phyloP scores from a whole-genome alignment of 345 rosid genomes.

The Lepidium sativum region DNA sequence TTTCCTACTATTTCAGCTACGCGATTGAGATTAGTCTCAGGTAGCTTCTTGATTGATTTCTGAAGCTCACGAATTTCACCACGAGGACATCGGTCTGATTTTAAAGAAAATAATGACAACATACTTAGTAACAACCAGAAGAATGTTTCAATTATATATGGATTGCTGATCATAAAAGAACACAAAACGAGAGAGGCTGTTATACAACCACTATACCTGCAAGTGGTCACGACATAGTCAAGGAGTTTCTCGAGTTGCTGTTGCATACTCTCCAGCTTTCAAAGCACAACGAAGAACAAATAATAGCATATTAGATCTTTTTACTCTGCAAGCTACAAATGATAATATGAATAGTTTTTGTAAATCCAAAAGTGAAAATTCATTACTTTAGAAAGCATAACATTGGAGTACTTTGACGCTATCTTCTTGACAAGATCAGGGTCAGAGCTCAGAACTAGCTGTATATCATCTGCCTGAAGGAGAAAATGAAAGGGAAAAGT shows the following conservation, averaged over 20 bases:
- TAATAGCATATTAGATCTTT: background rate
- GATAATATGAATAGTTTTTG: background rate
- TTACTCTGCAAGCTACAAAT: background rate
- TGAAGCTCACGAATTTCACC: conserved; percentile 11
- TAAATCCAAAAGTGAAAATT: background rate
- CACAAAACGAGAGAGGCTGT: background rate
- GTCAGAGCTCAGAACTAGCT: conserved; percentile 5
- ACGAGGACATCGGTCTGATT: conserved; percentile 17
- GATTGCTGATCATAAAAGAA: background rate
- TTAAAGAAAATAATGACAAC: background rate
- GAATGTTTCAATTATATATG: background rate
- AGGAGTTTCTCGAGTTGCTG: conserved; percentile 14
- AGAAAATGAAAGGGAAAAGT: background rate
- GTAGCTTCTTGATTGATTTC: conserved; percentile 19
- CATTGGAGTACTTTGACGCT: background rate
- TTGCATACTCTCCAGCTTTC: conserved; percentile 22
- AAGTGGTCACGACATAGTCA: conserved; percentile 13
- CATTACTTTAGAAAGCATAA: conserved; percentile 5
- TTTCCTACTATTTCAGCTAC: background rate
- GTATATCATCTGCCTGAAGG: conserved; percentile 7
- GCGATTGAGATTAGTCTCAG: background rate
- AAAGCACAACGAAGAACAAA: background rate
- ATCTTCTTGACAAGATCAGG: conserved; percentile 14
- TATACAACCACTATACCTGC: no score
- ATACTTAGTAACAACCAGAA: background rate